Conservation (phyloP, 495 filamentous ascomycete genomes). For the Bombardia bombarda region DNA sequence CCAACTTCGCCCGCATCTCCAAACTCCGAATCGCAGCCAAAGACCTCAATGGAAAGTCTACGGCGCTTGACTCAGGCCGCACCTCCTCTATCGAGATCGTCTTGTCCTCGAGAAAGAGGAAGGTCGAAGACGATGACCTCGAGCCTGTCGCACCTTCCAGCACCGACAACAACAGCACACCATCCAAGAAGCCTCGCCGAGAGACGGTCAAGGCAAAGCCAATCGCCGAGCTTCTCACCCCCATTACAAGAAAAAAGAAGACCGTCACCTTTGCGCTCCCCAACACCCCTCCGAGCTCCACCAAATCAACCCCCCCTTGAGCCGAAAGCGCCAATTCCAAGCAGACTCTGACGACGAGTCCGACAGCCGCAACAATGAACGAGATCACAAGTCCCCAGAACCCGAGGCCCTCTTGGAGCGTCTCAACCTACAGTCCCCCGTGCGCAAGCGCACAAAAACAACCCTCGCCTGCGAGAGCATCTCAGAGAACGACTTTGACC, state of each 20-base stretch:
- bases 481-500: slow-evolving; percentile 21
- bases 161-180: slow-evolving; percentile 5
- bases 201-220: slow-evolving; percentile 9
- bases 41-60: slow-evolving; percentile 13
- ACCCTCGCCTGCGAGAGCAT: slow-evolving; percentile 18
- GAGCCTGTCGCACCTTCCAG: slow-evolving; percentile 1
- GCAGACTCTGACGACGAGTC: slow-evolving; percentile 5
- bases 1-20: slow-evolving; percentile 33
- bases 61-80: slow-evolving; percentile 6
- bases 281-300: slow-evolving; percentile 4
- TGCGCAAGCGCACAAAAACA: slow-evolving; percentile 23
- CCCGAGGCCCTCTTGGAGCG: slow-evolving; percentile 30
- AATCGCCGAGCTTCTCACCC: slow-evolving; percentile 2
- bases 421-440: slow-evolving; percentile 30
- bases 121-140: slow-evolving; percentile 14
- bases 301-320: slow-evolving; percentile 2
- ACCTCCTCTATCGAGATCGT: slow-evolving; percentile 25
- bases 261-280: slow-evolving; percentile 19
- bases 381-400: slow-evolving; percentile 3
- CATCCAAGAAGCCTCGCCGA: slow-evolving; percentile 19
- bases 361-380: not conserved
- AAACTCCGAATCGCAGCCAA: slow-evolving; percentile 27
- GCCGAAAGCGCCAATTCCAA: slow-evolving; percentile 15
- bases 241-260: slow-evolving; percentile 15
- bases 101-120: slow-evolving; percentile 23